Evolutionary conservation across 1,139 yeast species (phyloP), one percentile per base, ranked within the genome.

Genomic region (Ogataea hybrid): DNA sequence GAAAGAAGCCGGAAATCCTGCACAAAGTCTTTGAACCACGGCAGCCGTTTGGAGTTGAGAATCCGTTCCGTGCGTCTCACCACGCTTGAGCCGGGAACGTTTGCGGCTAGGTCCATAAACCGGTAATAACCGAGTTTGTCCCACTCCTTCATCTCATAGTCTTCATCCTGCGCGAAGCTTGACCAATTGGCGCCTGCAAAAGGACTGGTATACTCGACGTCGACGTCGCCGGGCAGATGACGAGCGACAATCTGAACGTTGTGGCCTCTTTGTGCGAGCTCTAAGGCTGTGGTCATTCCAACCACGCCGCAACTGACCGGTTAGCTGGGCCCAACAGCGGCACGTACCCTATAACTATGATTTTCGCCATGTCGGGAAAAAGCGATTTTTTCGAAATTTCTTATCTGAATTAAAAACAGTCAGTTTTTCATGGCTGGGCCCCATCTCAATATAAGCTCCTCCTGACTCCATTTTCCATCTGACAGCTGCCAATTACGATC

Each of bases 101-200:
- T 51, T 7, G 58, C 55, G 1, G 77, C 73, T 35, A 77, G 60
- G 2, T 66, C 59, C 41, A 63, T 48, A 29, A 77, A 67, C 48
- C 63, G 65, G 12, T 48, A 47, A 50, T 77, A 78, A 0, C 71
- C 73, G 6, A 64, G 57, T 14, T 53, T 53, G 50, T 77, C 84
- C 41, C 57, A 54, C n/a, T 57, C 50, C 49, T 71, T 74, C 36
- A 67, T 58, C 12, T 41, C 50, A 2, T 37, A 43, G 28, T 72
- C 73, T 4, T 63, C 64, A 1, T 51, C 44, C 2, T 46, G 44
- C 1, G 76, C 76, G 58, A 72, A 71, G 5, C 76, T 69, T 33
- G 65, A 68, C 77, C 78, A 84, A 61, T 84, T 89, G 2, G 92
- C 94, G 4, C 94, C 94, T 0, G 92, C 92, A 81, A 85, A 80